Base-by-base conservation (phyloP, 495 filamentous ascomycete genomes). In the Gamarada debralockiae region DNA sequence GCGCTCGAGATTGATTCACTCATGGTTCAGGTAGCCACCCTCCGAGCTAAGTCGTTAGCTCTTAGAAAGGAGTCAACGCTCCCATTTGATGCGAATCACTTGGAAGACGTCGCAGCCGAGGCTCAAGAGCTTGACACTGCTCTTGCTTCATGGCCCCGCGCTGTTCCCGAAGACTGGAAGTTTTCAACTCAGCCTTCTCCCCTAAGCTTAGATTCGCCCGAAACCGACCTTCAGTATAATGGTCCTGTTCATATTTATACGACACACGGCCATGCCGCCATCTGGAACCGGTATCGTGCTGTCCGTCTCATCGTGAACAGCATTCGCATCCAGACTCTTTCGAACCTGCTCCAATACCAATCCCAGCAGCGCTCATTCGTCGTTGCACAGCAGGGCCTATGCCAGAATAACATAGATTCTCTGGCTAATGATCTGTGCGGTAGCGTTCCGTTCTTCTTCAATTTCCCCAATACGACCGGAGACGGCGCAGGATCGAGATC, bases 231-330 rank as follows among this genome's bases (percentile, higher is more conserved):
- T 4, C 4, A 5, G 15, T 37, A 34, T 24, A 56, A 52, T 31
- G 52, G 46, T 23, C 23, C 46, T 12, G 4, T 34, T 21, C 56
- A 64, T 45, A 24, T 27, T 9, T 66, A 63, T 22, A 17, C 38
- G 14, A 60, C 58, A 18, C 44, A 57, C 36, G 62, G 58, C 22
- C 62, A 67, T 52, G 64, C 64, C 15, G 52, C 58, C 1, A 38
- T 63, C 7, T 68, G 62, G 66, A 58, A 57, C 46, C 50, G 62
- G 27, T 67, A 65, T 24, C 60, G 60, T 31, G 59, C 62, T 23
- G 18, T 55, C 8, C 66, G 55, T 36, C 27, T 69, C 24, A 56
- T 64, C 31, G 47, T 61, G 0, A 63, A 59, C 22, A 64, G 58
- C 47, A 59, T 64, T 20, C 51, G 51, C 18, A 53, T 55, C 22